A percentile compares a stretch with the other conserved stretches of the same genome.
Conservation (phyloP, 352 stramenopile genomes). For the Pythium aristosporum region DNA sequence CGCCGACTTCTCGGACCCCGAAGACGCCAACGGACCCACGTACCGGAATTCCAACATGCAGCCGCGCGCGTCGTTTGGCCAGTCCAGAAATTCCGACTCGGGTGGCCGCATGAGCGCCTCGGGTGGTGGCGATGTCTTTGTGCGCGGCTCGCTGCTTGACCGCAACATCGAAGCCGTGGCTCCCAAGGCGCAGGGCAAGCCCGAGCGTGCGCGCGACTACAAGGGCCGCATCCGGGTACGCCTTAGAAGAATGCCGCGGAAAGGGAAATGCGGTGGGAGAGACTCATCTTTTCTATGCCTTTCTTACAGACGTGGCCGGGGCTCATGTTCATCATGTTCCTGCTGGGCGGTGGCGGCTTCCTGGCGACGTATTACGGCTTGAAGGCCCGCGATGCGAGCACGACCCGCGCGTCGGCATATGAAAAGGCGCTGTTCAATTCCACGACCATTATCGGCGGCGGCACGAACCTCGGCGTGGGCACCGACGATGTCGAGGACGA, state of each 20-base stretch:
- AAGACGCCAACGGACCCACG: background rate
- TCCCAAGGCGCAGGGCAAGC: background rate
- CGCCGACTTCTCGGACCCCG: slow-evolving; percentile 2
- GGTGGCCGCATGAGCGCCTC: background rate
- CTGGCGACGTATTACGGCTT: slow-evolving; percentile 4
- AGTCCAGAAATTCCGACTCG: background rate
- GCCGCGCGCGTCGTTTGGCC: background rate
- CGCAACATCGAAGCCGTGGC: slow-evolving; percentile 11
- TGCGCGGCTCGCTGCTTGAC: slow-evolving; percentile 44
- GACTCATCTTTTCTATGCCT: background rate
- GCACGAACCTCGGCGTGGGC: slow-evolving; percentile 36
- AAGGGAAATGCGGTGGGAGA: slow-evolving; percentile 16
- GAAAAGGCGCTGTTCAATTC: slow-evolving; percentile 1
- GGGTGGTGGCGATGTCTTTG: slow-evolving; percentile 27
- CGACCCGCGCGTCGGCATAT: background rate
- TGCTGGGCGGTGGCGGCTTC: background rate
- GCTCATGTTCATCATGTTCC: slow-evolving; percentile 2
- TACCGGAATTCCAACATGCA: slow-evolving; percentile 10
- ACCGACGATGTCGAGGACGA: background rate
- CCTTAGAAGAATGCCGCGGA: slow-evolving; percentile 19
- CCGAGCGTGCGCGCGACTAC: slow-evolving; percentile 6
- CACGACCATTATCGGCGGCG: slow-evolving; percentile 6
- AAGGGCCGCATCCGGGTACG: slow-evolving; percentile 2
- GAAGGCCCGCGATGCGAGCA: background rate
- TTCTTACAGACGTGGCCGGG: slow-evolving; percentile 5